phyloP scores from a whole-genome alignment of 2,329 filamentous ascomycete genomes.

The Clarireedia hainanense region DNA sequence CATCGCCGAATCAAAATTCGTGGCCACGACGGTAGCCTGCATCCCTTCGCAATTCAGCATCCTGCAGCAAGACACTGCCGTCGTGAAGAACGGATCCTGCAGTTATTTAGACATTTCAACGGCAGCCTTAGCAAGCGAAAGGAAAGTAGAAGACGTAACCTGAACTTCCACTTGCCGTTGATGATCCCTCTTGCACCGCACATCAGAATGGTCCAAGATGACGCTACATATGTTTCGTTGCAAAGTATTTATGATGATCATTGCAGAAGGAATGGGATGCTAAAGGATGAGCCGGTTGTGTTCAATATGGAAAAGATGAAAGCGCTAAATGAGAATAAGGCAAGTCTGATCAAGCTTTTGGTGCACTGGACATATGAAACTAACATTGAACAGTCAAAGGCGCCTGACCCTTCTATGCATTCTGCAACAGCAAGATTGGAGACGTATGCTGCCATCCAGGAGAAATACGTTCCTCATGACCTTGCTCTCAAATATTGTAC shows the following conservation, averaged over 20 bases:
- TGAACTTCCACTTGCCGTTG: slow-evolving; percentile 92
- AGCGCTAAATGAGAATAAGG: slow-evolving; percentile 55
- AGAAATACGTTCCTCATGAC: slow-evolving; percentile 81
- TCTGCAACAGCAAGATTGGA: slow-evolving; percentile 70
- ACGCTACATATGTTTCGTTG: slow-evolving; percentile 85
- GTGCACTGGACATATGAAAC: slow-evolving; percentile 8
- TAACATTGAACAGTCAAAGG: slow-evolving; percentile 46
- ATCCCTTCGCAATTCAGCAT: slow-evolving; percentile 93
- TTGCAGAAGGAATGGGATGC: slow-evolving; percentile 76
- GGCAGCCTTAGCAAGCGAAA: slow-evolving; percentile 86
- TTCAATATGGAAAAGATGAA: slow-evolving; percentile 94
- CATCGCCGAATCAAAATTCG: slow-evolving; percentile 92
- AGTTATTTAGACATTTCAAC: slow-evolving; percentile 97
- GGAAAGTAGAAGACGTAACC: slow-evolving; percentile 83
- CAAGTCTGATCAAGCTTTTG: slow-evolving; percentile 11
- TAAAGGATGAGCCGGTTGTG: slow-evolving; percentile 90
- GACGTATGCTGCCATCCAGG: slow-evolving; percentile 89
- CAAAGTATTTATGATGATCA: slow-evolving; percentile 96
- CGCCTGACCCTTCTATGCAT: slow-evolving; percentile 60
- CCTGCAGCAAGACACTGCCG: slow-evolving; percentile 87
- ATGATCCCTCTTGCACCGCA: slow-evolving; percentile 95
- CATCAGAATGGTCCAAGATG: slow-evolving; percentile 92
- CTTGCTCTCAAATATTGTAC: slow-evolving; percentile 87
- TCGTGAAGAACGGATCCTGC: slow-evolving; percentile 87
- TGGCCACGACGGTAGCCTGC: slow-evolving; percentile 94